A percentile compares a stretch with the other conserved stretches of the same genome.
Evolutionary conservation across 192 early-diverging fungal genomes (phyloP).

Genomic region (Coemansia sp.): DNA sequence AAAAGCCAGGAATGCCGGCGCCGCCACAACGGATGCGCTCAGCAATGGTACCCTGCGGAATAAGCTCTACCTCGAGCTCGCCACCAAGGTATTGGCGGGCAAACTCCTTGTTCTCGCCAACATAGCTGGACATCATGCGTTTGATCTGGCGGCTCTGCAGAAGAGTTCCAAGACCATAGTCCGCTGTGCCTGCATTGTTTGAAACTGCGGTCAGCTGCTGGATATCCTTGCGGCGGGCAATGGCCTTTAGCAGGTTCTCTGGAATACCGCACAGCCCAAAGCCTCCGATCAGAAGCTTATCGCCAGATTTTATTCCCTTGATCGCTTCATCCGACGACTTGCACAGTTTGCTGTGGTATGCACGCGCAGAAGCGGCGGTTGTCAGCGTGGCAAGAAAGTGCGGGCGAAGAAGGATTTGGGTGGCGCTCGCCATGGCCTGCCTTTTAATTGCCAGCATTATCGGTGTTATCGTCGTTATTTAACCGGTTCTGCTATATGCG

Average conservation of each 20-base stretch:
- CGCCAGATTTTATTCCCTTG: slow-evolving; percentile 59
- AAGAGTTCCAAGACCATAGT: slow-evolving; percentile 70
- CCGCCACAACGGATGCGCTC: slow-evolving; percentile 78
- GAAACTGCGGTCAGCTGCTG: slow-evolving; percentile 73
- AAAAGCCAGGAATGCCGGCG: slow-evolving; percentile 77
- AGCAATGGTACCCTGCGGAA: slow-evolving; percentile 76
- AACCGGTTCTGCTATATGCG: not conserved
- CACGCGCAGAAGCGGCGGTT: slow-evolving; percentile 20
- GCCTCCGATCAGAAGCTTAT: slow-evolving; percentile 68
- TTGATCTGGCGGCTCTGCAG: slow-evolving; percentile 73
- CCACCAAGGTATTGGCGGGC: slow-evolving; percentile 76
- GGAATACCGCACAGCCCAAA: slow-evolving; percentile 82
- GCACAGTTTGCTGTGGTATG: slow-evolving; percentile 59
- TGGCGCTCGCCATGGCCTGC: slow-evolving; percentile 32
- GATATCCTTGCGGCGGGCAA: slow-evolving; percentile 60
- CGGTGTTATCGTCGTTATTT: not conserved
- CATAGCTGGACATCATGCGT: slow-evolving; percentile 77
- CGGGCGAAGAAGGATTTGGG: slow-evolving; percentile 28
- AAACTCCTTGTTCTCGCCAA: slow-evolving; percentile 83
- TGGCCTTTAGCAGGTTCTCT: slow-evolving; percentile 71
- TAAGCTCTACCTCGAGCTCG: slow-evolving; percentile 78
- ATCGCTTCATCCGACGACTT: slow-evolving; percentile 63
- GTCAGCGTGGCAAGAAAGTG: slow-evolving; percentile 23
- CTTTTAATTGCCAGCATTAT: slow-evolving; percentile 42
- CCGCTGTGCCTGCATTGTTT: slow-evolving; percentile 76